Base-by-base conservation (phyloP, 208 protist species). In the Leishmania braziliensis region DNA sequence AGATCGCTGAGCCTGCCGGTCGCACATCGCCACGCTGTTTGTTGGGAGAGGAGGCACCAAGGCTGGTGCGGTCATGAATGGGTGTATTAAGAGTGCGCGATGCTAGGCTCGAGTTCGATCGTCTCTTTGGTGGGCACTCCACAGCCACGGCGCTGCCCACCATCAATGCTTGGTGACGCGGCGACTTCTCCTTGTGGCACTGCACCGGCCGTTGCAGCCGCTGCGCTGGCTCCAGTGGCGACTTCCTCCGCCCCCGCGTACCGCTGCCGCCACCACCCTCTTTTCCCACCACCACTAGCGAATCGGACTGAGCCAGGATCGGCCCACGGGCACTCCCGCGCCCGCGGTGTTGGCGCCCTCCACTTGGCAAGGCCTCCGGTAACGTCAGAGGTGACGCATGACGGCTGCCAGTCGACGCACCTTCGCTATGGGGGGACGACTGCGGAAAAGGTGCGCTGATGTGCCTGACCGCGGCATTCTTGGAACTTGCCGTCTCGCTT, bases 161-260 rank as follows among this genome's bases (percentile, higher is more conserved):
- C 33, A 68, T 29, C 6, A 36, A 18, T 9, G 65, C 8, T 6
- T 76, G 81, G 70, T 77, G 58, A 12, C 77, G 81, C 54, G 77
- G 77, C 48, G 77, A 85, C 36, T 56, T 75, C 18, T 79, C 78
- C 16, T 36, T 58, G 9, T 66, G 78, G 29, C 20, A 60, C n/a
- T 82, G 62, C 33, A 65, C 43, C 14, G 78, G 78, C 2, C 78
- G 77, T 51, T 82, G 82, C 48, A 48, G 82, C 54, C 50, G 62
- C 51, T 58, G 23, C 0, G 72, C 23, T 9, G 54, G 53, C 9
- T 86, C 70, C 43, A 50, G 56, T 75, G 82, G 73, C 43, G 82
- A 81, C 62, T 60, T 73, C 58, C 51, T 36, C 50, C 33, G 46
- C 46, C 62, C 69, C 39, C 60, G 76, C n/a, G 72, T 58, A 26